Base-by-base conservation (phyloP, 176 grass and related monocot species). In the Elaeis guineensis region DNA sequence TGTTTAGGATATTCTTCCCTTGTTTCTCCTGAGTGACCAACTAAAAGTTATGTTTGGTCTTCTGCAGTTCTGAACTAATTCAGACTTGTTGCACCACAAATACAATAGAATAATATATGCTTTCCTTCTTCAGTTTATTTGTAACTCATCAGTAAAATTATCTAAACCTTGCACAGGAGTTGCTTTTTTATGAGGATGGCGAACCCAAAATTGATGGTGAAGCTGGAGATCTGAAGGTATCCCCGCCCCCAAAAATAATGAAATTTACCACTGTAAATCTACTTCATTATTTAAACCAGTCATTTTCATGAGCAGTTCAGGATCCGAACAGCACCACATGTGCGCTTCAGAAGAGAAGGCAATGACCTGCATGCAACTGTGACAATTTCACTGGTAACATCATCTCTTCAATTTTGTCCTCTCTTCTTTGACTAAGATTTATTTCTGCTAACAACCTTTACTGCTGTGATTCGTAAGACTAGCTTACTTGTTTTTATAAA, bases 141-240 rank as follows among this genome's bases (percentile, higher is more conserved):
- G 35, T 39, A 39, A 39, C 35, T 39, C 35, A 39, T 39, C 1
- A 12, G 35, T 39, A 9, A 11, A 8, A 39, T 11, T 39, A 9
- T 39, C 35, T 39, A 39, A 39, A 39, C 35, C 2, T 9, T 39
- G 35, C 35, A 39, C 9, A 98, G 93, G 93, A 98, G 57, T 73
- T 98, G 68, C 74, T 70, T 61, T 98, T 98, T 65, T 98, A 89
- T 21, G 93, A 98, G 72, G 93, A 98, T 73, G 93, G 93, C 6
- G 93, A 98, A 63, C 93, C 93, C 63, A 98, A 98, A 73, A 72
- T 89, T 74, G 93, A 98, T 70, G 93, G 93, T 7, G 93, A 98
- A 78, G 56, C 77, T 83, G 93, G 93, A 19, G 93, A 98, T 75
- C 79, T 98, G 72, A 98, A 92, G 84, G 93, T 98, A 39, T 39